Conservation (phyloP, 148 eudicot genomes). For the Amaranthus palmeri region DNA sequence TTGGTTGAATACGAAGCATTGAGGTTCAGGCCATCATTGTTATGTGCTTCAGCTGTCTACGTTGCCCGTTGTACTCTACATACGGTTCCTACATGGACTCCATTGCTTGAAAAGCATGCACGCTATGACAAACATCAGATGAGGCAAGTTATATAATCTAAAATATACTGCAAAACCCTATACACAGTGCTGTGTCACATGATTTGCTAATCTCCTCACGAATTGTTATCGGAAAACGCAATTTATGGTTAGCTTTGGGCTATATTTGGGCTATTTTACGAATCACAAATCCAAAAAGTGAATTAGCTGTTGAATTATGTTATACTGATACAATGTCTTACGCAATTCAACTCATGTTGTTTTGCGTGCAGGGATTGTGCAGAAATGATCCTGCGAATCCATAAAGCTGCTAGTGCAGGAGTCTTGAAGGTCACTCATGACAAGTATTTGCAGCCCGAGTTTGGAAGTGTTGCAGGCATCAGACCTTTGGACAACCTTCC, state of each 20-base stretch:
- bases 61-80: conserved; percentile 67
- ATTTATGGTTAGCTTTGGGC: too few relatives aligned
- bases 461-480: conserved; percentile 46
- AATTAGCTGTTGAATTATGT: too few relatives aligned
- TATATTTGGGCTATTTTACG: too few relatives aligned
- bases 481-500: conserved; percentile 62
- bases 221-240: too few relatives aligned
- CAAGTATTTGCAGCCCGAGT: conserved; percentile 46
- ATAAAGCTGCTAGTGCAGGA: conserved; percentile 54
- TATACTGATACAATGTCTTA: not conserved
- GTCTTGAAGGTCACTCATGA: conserved; percentile 56
- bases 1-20: conserved; percentile 71
- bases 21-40: conserved; percentile 69
- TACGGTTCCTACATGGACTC: conserved; percentile 62
- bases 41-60: conserved; percentile 88
- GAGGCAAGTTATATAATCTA: conserved; percentile 33
- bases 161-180: not conserved
- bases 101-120: conserved; percentile 58
- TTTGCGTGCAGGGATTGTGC: conserved; percentile 63
- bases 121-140: conserved; percentile 53
- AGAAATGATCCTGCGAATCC: conserved; percentile 57
- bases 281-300: too few relatives aligned
- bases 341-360: not conserved
- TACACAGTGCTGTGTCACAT: too few relatives aligned
- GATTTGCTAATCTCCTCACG: too few relatives aligned